These are phyloP conservation scores for Vigna hirtella DNA, from an alignment of 306 rosid genomes.

Conservation along the genomic window DNA sequence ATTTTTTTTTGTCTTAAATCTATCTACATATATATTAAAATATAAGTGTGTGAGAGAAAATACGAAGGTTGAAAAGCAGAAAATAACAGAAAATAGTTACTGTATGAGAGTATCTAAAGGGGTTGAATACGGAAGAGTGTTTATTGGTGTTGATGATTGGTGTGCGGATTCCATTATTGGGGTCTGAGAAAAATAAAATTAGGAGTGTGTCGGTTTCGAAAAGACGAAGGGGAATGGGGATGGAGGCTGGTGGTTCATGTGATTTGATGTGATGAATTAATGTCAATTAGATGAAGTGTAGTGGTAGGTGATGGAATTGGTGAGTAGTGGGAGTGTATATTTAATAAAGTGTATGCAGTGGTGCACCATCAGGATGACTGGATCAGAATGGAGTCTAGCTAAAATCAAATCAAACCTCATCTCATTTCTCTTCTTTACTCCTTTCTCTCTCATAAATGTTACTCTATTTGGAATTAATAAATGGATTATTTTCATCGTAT, in stretches of 20 bases:
- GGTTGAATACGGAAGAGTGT: too few species aligned
- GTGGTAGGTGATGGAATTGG: slow-evolving; percentile 34
- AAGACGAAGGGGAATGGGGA: slow-evolving; percentile 12
- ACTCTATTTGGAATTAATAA: too few species aligned
- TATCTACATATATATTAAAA: too few species aligned
- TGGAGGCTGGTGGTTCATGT: not conserved
- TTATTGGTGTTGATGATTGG: not conserved
- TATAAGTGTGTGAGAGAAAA: too few species aligned
- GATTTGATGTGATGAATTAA: not conserved
- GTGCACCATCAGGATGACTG: not conserved
- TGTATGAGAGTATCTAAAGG: too few species aligned
- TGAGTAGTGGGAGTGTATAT: not conserved
- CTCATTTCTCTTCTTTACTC: not conserved
- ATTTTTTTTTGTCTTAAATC: too few species aligned
- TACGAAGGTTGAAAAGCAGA: too few species aligned
- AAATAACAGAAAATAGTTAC: too few species aligned
- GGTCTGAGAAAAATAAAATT: not conserved
- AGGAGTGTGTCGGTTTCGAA: slow-evolving; percentile 40
- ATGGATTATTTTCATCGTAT: too few species aligned
- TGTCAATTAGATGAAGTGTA: slow-evolving; percentile 5
- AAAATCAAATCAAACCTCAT: not conserved
- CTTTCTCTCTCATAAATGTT: not conserved
- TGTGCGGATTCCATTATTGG: slow-evolving; percentile 15
- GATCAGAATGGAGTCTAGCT: not conserved
- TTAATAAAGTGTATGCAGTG: not conserved